Base-by-base conservation (phyloP, 2,329 filamentous ascomycete genomes). In the Reticulascus tulasneorum region DNA sequence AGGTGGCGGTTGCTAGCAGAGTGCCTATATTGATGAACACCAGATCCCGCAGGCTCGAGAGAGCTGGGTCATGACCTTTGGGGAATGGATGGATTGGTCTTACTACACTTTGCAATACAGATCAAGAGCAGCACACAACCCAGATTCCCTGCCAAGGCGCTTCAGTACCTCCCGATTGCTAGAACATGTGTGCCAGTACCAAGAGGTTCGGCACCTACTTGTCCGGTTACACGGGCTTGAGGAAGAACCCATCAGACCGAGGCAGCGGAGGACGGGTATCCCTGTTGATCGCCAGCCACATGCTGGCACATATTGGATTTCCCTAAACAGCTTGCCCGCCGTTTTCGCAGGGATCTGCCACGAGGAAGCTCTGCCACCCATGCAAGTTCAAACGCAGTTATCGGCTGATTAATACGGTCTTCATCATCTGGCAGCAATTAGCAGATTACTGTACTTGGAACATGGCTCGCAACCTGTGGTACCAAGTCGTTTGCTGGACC, bases 201-300 rank as follows among this genome's bases (percentile, higher is more conserved):
- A n/a, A n/a, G n/a, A n/a, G n/a, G n/a, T n/a, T n/a, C n/a, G n/a
- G n/a, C n/a, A n/a, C n/a, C n/a, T n/a, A n/a, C 11, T 18, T 22
- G 11, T 12, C 9, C 9, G 6, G 16, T 20, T 11, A n/a, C 16
- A 15, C 28, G 26, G 21, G 18, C 36, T 35, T 15, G 19, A 35
- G 15, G 12, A 35, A 8, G 18, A 42, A 23, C 27, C 31, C 37
- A 24, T 24, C 27, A 21, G 34, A 32, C 15, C 36, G 36, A 35
- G 24, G 35, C 37, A 29, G 29, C 28, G 28, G 17, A 32, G 23
- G 12, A 24, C 12, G 12, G 23, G 33, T 29, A 44, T 28, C 43
- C 40, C 40, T 45, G 43, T 20, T 29, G 28, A 44, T 45, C 40
- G 43, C 34, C 43, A 44, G 37, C 42, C 40, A 45, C 37, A 37